Base-by-base conservation (phyloP, 805 yeast species). In the Cyberlindnera americana region DNA sequence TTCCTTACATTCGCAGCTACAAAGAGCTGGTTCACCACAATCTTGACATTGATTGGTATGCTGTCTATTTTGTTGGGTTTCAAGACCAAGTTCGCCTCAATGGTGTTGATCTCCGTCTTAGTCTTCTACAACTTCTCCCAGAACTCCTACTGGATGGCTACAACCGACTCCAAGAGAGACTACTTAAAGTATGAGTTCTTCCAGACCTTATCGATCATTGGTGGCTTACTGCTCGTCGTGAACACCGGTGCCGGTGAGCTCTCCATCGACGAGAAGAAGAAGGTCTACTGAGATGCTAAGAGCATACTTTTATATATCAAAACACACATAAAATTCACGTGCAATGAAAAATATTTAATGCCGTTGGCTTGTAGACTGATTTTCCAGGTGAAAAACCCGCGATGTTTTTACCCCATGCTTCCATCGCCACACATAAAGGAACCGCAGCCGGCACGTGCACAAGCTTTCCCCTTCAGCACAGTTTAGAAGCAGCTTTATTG, bases 191-290 rank as follows among this genome's bases (percentile, higher is more conserved):
- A 90, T 63, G 98, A 90, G 65, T 86, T 85, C 63, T 91, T 84
- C 75, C 99, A 93, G 69, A 88, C 95, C 28, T 72, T 91, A 59
- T 83, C 95, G 42, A 91, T 91, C 60, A 90, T 91, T 36, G 99
- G 99, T 42, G 99, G 98, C 2, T 75, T 91, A 47, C 67, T 91
- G 46, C 69, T 93, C 50, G 86, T 93, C 46, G 96, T 87, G 44
- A 88, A 85, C 66, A 87, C 96, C 4, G 99, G 99, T 47, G 98
- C 98, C 22, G 99, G 99, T 36, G 90, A 85, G 53, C 72, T 91
- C 49, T 85, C 95, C 19, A 68, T 91, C 43, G 99, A 91, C 59
- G 97, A 89, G 63, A 91, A 93, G 82, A 90, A 91, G 72, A 91
- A 91, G 72, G 81, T 86, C 44, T 87, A 84, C 61, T 88, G 66